Evolutionary conservation across 192 early-diverging fungal species (phyloP), one percentile per base, ranked within the genome.

Genomic region (Podila epicladia): DNA sequence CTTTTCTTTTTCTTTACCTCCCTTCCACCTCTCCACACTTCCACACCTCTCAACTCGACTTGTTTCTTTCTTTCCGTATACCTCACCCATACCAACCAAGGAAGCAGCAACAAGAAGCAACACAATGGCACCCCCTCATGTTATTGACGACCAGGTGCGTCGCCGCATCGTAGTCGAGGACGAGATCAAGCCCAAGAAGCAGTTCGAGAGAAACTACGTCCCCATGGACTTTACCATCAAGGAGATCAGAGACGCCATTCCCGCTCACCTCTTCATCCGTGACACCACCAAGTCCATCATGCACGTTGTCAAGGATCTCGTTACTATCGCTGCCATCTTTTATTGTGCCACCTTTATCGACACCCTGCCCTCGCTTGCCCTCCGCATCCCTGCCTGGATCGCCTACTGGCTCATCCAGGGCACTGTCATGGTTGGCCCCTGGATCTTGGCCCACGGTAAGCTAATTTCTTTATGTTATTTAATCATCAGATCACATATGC

Each of bases 191-290:
- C 19, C 63, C 68, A 76, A 76, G 74, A 35, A 57, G 31, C 35
- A 69, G 26, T 76, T 64, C 28, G 87, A 84, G 69, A 76, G 71
- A n/a, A 68, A 78, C 62, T 90, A 87, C 74, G 71, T 85, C 37
- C 89, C 91, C 22, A 91, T 92, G n/a, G 83, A 85, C 24, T 93
- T 97, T 67, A 94, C 94, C 37, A 88, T 98, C 84, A 97, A 97
- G 85, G 92, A 97, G 74, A 88, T 98, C 74, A 92, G 95, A 73
- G 94, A 94, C 75, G 88, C 90, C 63, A 90, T 98, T 28, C 97
- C 97, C 31, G 92, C 93, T 53, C 95, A 97, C 76, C 97, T 94
- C 86, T 98, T 97, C 77, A 84, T 95, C 83, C 91, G 96, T 74
- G 88, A 92, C 76, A 92, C 93, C 9, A 84, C 95, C 55, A 84